A percentile compares a stretch with the other conserved stretches of the same genome.
phyloP scores from a whole-genome alignment of 2,329 filamentous ascomycete species.

The Xylaria sp. region DNA sequence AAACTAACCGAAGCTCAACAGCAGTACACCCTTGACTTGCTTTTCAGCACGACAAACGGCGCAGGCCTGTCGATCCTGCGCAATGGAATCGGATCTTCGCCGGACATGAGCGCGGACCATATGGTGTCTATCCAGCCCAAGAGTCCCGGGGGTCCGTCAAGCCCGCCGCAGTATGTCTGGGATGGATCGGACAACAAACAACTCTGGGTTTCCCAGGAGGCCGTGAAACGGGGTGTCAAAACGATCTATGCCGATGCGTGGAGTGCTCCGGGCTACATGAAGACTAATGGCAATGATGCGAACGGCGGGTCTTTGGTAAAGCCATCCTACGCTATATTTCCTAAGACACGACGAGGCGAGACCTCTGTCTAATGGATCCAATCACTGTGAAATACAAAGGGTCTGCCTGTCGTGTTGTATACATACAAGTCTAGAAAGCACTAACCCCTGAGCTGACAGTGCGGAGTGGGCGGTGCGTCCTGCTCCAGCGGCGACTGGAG shows the following conservation, averaged over 20 bases:
- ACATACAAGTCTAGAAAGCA: too few species aligned
- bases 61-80: conserved; percentile 62
- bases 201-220: conserved; percentile 62
- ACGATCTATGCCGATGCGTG: conserved; percentile 58
- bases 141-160: conserved; percentile 55
- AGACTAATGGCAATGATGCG: conserved; percentile 50
- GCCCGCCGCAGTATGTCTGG: conserved; percentile 56
- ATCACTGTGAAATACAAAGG: not conserved
- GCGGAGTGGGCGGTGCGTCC: conserved; percentile 52
- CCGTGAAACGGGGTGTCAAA: conserved; percentile 53
- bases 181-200: conserved; percentile 60
- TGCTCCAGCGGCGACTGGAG: conserved; percentile 58
- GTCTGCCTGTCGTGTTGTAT: not conserved
- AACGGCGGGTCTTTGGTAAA: conserved; percentile 47
- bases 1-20: conserved; percentile 47
- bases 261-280: conserved; percentile 61
- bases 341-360: not conserved
- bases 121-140: conserved; percentile 55
- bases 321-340: not conserved
- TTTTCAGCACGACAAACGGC: conserved; percentile 57
- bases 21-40: conserved; percentile 55
- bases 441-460: conserved; percentile 38
- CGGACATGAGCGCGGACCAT: conserved; percentile 37
- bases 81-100: conserved; percentile 58
- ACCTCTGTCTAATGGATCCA: not conserved